Base-by-base conservation (phyloP, 2,329 filamentous ascomycete species). In the Cladorrhinum sp. region DNA sequence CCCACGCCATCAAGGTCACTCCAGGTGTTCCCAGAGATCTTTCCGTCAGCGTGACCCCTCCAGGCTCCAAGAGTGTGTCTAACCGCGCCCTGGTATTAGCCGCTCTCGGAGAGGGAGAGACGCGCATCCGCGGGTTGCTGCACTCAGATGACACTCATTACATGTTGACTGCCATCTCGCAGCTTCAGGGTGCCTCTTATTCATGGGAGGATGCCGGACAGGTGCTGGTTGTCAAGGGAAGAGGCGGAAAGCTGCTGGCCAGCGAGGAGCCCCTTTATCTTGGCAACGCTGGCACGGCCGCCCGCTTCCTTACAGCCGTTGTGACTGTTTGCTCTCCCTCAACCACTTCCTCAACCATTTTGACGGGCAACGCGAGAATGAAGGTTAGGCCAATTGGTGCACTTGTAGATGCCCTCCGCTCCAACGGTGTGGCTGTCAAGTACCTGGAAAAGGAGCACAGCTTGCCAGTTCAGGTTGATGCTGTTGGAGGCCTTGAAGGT, bases 81-180 rank as follows among this genome's bases (percentile, higher is more conserved):
- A 99, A 99, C 75, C 86, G 95, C 50, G 93, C 96, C 32, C 83
- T 99, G 41, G 86, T 99, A n/a, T 82, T 99, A 55, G 95, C 95
- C 50, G 95, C 95, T 12, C 86, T 99, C 29, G 92, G 93, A 32
- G 85, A 85, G 58, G 95, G 95, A 18, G 86, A 88, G 24, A 97
- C 93, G 71, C 88, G 90, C 41, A 90, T 99, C 73, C 93, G 86
- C 74, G 98, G 99, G 69, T 79, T 99, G 29, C 83, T 99, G 10
- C 93, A 97, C 75, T 98, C 95, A 0, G 95, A 98, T 69, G 95
- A 99, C 72, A 96, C 93, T 0, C 92, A 98, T 73, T 95, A 91
- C 75, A 99, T 99, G 95, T 80, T 99, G 50, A 92, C 92, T 60
- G 93, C 95, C n/a, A 87, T 99, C 60, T 84, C 85, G 24, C 87